Base-by-base conservation (phyloP, 331 rosid species). In the Malus hybrid region DNA sequence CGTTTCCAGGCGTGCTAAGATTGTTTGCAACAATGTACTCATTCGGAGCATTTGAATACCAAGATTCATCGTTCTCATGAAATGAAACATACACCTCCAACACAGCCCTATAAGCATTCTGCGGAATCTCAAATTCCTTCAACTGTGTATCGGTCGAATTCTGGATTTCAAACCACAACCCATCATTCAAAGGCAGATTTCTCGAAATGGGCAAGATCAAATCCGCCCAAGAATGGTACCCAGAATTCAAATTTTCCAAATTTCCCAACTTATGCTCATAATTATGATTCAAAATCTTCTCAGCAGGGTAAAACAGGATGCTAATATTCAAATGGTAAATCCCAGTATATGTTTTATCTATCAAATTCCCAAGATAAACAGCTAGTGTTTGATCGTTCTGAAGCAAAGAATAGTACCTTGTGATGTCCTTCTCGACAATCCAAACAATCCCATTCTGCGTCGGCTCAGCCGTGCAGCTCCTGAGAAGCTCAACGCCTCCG, bases 391-490 rank as follows among this genome's bases (percentile, higher is more conserved):
- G 46, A 39, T 39, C 46, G 46, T 39, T 39, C 46, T 39, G 46
- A 0, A 91, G 82, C 67, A 88, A 48, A 3, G 96, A 88, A 72
- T 71, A 62, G 78, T 93, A 93, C 96, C 96, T 83, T 14, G 96
- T 90, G 44, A 91, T 80, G 73, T 94, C 97, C 81, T 94, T 94
- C 74, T 84, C 64, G 34, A 94, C 95, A 11, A 53, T 88, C 98
- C 98, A 94, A 68, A 91, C 77, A 77, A 85, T 91, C 56, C 97
- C 98, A 30, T 65, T 83, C 46, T 88, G 50, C 75, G 76, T 84
- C 14, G 97, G 95, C 77, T 94, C 98, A 6, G 97, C 97, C 0
- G 96, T 84, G 77, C 96, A 94, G 84, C 98, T 91, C 36, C 96
- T 85, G 18, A 94, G 88, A 18, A 94, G 79, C 89, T 94, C 97